These are phyloP conservation scores for Mycosphaerella sp. DNA, from an alignment of 2,329 filamentous ascomycete genomes.

Conservation along the genomic window DNA sequence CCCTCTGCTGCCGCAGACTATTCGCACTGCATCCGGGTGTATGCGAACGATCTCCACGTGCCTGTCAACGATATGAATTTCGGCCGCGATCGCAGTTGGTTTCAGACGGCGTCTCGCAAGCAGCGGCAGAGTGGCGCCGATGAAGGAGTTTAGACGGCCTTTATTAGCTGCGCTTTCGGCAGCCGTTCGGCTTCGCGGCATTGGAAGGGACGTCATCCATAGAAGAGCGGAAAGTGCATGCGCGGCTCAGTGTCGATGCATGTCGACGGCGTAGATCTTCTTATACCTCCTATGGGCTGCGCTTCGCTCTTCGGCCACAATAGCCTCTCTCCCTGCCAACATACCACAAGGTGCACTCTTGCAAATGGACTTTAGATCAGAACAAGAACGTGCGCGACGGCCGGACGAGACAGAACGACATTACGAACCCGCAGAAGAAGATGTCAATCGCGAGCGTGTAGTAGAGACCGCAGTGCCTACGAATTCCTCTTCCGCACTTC, in stretches of 20 bases:
- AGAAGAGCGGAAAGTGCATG: neutral
- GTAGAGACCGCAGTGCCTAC: neutral
- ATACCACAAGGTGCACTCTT: neutral
- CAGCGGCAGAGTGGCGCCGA: neutral
- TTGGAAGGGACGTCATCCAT: neutral
- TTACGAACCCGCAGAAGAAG: neutral
- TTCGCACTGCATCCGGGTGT: too few species aligned
- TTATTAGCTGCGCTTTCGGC: neutral
- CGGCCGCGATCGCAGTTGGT: neutral
- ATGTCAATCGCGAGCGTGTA: neutral
- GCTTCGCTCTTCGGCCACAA: too few species aligned
- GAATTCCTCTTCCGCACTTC: neutral
- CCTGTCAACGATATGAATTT: neutral
- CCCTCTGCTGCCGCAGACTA: too few species aligned
- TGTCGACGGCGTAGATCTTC: neutral
- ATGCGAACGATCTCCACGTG: too few species aligned
- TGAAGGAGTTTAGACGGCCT: neutral
- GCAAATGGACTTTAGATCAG: conserved; percentile 6
- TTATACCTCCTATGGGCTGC: neutral
- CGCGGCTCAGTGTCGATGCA: neutral
- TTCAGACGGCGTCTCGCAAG: neutral
- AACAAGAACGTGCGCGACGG: neutral
- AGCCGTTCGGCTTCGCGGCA: neutral
- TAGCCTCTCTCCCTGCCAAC: neutral
- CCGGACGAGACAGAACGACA: conserved; percentile 6